phyloP scores from a whole-genome alignment of 352 stramenopile genomes.

The Pythium vanterpoolii region DNA sequence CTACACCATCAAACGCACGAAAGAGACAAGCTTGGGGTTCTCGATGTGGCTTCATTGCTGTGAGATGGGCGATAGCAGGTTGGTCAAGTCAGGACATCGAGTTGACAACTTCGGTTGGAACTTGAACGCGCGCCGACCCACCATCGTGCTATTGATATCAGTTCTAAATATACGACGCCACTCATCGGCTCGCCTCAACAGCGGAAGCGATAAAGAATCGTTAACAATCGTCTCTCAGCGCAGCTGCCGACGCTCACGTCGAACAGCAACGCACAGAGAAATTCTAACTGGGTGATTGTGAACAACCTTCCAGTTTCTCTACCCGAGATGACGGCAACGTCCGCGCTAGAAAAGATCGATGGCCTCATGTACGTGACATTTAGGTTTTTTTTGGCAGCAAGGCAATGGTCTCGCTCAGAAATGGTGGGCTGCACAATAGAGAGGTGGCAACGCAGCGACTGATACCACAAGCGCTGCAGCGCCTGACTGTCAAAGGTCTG shows the following conservation, averaged over 20 bases:
- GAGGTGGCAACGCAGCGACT: constrained; percentile 43
- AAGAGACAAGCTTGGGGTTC: constrained; percentile 30
- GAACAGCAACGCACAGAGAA: not conserved
- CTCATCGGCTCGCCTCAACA: too few relatives aligned
- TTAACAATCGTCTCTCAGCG: too few relatives aligned
- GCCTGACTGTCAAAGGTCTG: constrained; percentile 45
- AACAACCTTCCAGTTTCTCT: not conserved
- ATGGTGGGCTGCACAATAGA: constrained; percentile 18
- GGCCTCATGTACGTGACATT: constrained; percentile 51
- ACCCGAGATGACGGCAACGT: constrained; percentile 33
- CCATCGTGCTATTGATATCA: too few relatives aligned
- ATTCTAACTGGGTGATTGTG: not conserved
- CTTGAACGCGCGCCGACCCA: too few relatives aligned
- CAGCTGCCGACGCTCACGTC: too few relatives aligned
- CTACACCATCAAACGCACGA: not conserved
- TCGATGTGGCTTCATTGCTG: constrained; percentile 18
- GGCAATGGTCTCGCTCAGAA: not conserved
- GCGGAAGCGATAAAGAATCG: too few relatives aligned
- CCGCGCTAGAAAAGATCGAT: constrained; percentile 45
- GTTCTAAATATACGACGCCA: too few relatives aligned
- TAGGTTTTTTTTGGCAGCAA: not conserved
- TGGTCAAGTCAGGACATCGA: not conserved
- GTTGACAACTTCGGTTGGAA: not conserved
- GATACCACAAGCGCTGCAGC: constrained; percentile 36
- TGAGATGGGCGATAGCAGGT: not conserved